A percentile compares a stretch with the other conserved stretches of the same genome.
These are phyloP conservation scores for Aspergillus ruber DNA, from an alignment of 2,329 filamentous ascomycete species.

Conservation along the genomic window DNA sequence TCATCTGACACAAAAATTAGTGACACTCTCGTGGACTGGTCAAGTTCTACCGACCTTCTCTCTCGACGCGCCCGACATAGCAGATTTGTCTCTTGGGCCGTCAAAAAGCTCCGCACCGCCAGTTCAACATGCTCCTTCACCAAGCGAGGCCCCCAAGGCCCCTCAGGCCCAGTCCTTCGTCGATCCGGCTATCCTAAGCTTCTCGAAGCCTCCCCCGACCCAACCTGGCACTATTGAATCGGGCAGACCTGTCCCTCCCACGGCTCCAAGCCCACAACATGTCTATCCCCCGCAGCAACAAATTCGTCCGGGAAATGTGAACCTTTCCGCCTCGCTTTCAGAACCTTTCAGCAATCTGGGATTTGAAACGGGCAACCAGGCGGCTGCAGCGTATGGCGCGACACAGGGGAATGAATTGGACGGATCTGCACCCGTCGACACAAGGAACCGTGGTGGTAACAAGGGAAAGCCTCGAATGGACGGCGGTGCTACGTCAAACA, in stretches of 20 bases:
- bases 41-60: conserved; percentile 48
- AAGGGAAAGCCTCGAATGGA: conserved; percentile 43
- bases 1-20: conserved; percentile 27
- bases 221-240: conserved; percentile 1
- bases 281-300: conserved; percentile 8
- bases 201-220: conserved; percentile 36
- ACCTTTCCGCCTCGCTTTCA: conserved; percentile 34
- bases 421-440: conserved; percentile 19
- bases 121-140: conserved; percentile 11
- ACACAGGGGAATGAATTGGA: conserved; percentile 13
- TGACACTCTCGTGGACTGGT: conserved; percentile 45
- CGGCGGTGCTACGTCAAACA: conserved; percentile 22
- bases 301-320: conserved; percentile 19
- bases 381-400: conserved; percentile 6
- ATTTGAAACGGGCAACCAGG: conserved; percentile 22
- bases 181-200: conserved; percentile 78
- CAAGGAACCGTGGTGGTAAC: conserved; percentile 41
- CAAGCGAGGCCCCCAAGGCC: conserved; percentile 18
- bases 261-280: conserved; percentile 18
- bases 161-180: conserved; percentile 50
- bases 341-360: conserved; percentile 42
- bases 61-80: conserved; percentile 53
- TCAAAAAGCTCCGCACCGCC: conserved; percentile 12
- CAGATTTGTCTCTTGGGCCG: conserved; percentile 43
- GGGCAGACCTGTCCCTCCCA: conserved; percentile 13